Evolutionary conservation across 768 basidiomycete species (phyloP).

Genomic region (Mycena galopus): DNA sequence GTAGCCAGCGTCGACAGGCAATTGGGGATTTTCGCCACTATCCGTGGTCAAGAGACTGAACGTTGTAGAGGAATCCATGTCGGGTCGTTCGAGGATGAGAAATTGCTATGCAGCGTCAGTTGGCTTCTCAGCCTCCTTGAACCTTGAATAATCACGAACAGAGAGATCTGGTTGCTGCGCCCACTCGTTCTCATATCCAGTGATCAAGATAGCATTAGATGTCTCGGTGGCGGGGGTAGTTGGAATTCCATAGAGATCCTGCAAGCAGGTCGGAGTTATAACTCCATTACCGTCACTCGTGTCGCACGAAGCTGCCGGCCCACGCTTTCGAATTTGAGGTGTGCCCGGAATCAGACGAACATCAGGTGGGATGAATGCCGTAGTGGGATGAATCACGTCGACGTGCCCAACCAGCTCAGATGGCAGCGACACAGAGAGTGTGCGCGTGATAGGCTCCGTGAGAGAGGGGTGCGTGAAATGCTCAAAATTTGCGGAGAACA

Average conservation of each 20-base stretch:
- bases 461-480: neutral
- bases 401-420: conserved; percentile 20
- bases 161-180: conserved; percentile 7
- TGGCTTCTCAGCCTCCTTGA: neutral
- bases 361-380: neutral
- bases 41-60: conserved; percentile 2
- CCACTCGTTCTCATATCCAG: conserved; percentile 9
- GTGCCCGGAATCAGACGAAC: neutral
- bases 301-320: conserved; percentile 5
- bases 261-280: conserved; percentile 15
- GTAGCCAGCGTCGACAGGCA: neutral
- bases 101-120: neutral
- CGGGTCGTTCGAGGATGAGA: conserved; percentile 2
- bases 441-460: neutral
- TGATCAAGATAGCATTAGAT: conserved; percentile 6
- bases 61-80: neutral
- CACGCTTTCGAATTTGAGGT: neutral
- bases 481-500: conserved; percentile 10
- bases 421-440: conserved; percentile 18
- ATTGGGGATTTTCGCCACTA: conserved; percentile 5
- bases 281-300: neutral
- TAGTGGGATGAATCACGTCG: conserved; percentile 16
- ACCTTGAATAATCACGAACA: neutral
- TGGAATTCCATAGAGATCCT: no score
- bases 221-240: neutral